Base-by-base conservation (phyloP, 2,329 filamentous ascomycete species). In the Blumeria graminis region DNA sequence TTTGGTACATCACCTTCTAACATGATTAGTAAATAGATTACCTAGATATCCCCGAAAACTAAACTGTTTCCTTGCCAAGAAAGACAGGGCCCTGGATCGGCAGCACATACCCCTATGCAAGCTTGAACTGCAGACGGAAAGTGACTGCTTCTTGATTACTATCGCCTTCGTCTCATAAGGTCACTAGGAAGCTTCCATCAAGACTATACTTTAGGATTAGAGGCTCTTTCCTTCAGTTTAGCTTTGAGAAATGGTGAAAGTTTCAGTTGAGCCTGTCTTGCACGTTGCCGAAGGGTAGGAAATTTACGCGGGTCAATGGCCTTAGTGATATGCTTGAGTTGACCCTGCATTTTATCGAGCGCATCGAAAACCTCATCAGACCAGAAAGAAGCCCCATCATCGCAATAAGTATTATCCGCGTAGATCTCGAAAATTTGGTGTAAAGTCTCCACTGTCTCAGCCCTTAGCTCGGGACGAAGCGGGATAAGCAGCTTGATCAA, bases 361-460 rank as follows among this genome's bases (percentile, higher is more conserved):
- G 78, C 76, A 61, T 73, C 71, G 56, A 80, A 65, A 63, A 84
- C 78, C 60, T 71, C 71, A 59, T 78, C 72, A 61, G 73, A 72
- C 76, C 80, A 82, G 66, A 83, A 84, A 1, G 84, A 79, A 32
- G 75, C 72, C 57, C 69, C 70, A 64, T 84, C 81, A 63, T 75
- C 80, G 10, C 72, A 69, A 56, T 70, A 72, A 11, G 70, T 71
- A 65, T 80, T 77, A 63, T 84, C 77, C 32, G 73, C 76, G 66
- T 84, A 84, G 7, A 84, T 72, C 61, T 84, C 81, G 61, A 82
- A 81, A 16, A 84, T 60, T 65, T 82, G 78, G 67, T 83, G 78
- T 46, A 84, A 68, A 14, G 78, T 76, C 68, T 84, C 80, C 35
- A 84, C 72, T 5, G 72, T 71, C 50, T 82, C 77, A 1, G 78